phyloP scores from a whole-genome alignment of 1,139 yeast species.

The Candida sanyaensis region DNA sequence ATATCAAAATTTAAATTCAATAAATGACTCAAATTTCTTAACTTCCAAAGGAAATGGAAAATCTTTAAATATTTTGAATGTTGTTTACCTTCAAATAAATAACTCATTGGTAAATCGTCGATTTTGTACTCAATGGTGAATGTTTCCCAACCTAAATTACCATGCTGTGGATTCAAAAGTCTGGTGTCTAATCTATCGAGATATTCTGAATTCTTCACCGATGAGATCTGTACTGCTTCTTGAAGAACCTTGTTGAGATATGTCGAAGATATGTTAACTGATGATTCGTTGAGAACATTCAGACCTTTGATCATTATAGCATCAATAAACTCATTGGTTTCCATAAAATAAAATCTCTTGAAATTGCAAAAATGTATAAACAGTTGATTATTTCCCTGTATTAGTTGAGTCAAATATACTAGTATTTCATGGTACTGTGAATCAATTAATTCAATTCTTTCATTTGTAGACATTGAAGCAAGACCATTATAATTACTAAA shows the following conservation, averaged over 20 bases:
- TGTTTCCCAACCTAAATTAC: constrained; percentile 85
- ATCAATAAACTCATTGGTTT: constrained; percentile 78
- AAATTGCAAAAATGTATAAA: constrained; percentile 60
- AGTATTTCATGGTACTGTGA: constrained; percentile 60
- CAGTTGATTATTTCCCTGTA: constrained; percentile 50
- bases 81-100: constrained; percentile 14
- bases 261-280: constrained; percentile 62
- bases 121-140: constrained; percentile 84
- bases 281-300: constrained; percentile 58
- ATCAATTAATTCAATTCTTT: constrained; percentile 37
- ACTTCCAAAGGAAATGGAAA: constrained; percentile 83
- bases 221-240: constrained; percentile 66
- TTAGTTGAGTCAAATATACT: constrained; percentile 49
- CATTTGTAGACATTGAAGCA: constrained; percentile 30
- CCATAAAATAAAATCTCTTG: constrained; percentile 69
- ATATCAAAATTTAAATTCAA: constrained; percentile 40
- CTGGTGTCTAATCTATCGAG: constrained; percentile 69
- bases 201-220: constrained; percentile 46
- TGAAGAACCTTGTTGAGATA: constrained; percentile 65
- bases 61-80: constrained; percentile 65
- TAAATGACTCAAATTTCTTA: constrained; percentile 61
- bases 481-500: constrained; percentile 31
- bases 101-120: constrained; percentile 52
- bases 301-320: constrained; percentile 59
- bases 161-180: constrained; percentile 62